Base-by-base conservation (phyloP, 2,329 filamentous ascomycete species). In the Chrysosporium queenslandicum region DNA sequence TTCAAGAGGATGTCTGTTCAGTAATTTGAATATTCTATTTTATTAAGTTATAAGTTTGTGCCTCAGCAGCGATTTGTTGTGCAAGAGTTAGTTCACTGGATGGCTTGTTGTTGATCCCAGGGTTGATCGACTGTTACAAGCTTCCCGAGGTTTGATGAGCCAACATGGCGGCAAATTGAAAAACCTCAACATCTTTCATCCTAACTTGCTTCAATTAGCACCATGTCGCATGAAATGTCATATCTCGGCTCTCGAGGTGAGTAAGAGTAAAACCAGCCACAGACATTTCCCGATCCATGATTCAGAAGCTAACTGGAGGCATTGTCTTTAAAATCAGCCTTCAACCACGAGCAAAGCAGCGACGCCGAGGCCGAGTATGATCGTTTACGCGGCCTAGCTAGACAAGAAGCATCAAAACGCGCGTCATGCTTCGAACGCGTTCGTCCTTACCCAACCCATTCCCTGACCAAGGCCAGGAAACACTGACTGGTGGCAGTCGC, bases 281-380 rank as follows among this genome's bases (percentile, higher is more conserved):
- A 5, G 11, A 4, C 11, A 14, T 34, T 34, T 11, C 14, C n/a
- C 8, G 21, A 29, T 7, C 25, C 25, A 20, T 25, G 12, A n/a
- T 3, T 21, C 14, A n/a, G 30, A 3, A 20, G 1, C 21, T n/a
- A 34, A 27, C 4, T 7, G 29, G 29, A 21, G 3, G 39, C 11
- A 16, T n/a, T 46, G 21, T 16, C 21, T 14, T 21, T 3, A 27
- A 39, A 37, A 8, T 18, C 65, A 90, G 87, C 85, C 69, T 87
- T 91, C 74, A 87, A 83, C 69, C 83, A 88, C 67, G 77, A 77
- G 54, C 76, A 82, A 59, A 80, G 79, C 64, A 73, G 74, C 60
- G 77, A 83, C 54, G 76, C 81, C 52, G 90, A 97, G 74, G 81
- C 77, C 60, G 90, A 97, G 72, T 97, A 97, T 70, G 90, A 97